These are phyloP conservation scores for Raddia distichophylla DNA, from an alignment of 176 grass and related monocot genomes.

Conservation along the genomic window DNA sequence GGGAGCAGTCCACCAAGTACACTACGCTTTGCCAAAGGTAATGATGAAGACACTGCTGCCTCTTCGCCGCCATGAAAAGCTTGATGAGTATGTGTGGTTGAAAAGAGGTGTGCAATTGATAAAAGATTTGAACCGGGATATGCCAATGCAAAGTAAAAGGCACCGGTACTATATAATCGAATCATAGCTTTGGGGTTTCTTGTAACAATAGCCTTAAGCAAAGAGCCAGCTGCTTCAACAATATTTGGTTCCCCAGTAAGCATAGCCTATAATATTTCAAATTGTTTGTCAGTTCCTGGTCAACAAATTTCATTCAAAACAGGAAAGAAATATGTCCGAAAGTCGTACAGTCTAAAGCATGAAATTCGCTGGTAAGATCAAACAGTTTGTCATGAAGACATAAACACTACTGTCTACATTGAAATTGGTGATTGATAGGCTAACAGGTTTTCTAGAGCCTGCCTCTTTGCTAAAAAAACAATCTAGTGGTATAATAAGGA, in stretches of 20 bases:
- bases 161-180: slow-evolving; percentile 89
- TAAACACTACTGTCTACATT: slow-evolving; percentile 15
- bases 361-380: slow-evolving; percentile 16
- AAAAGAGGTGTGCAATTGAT: slow-evolving; percentile 90
- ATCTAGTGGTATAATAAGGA: slow-evolving; percentile 4
- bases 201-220: slow-evolving; percentile 95
- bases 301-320: slow-evolving; percentile 19
- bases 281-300: slow-evolving; percentile 4
- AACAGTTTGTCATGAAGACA: slow-evolving; percentile 39
- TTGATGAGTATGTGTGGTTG: slow-evolving; percentile 89
- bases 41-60: slow-evolving; percentile 87
- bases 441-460: slow-evolving; percentile 4
- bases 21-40: slow-evolving; percentile 95
- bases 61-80: slow-evolving; percentile 99
- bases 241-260: slow-evolving; percentile 96
- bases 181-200: slow-evolving; percentile 99
- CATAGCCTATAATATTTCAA: slow-evolving; percentile 67
- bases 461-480: background rate
- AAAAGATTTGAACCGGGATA: slow-evolving; percentile 97
- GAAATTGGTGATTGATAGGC: background rate
- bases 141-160: slow-evolving; percentile 90
- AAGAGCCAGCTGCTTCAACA: slow-evolving; percentile 82
- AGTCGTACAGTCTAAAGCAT: background rate
- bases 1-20: slow-evolving; percentile 91
- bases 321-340: slow-evolving; percentile 30